These are phyloP conservation scores for Cercospora janseana DNA, from an alignment of 2,329 filamentous ascomycete genomes.

Conservation along the genomic window DNA sequence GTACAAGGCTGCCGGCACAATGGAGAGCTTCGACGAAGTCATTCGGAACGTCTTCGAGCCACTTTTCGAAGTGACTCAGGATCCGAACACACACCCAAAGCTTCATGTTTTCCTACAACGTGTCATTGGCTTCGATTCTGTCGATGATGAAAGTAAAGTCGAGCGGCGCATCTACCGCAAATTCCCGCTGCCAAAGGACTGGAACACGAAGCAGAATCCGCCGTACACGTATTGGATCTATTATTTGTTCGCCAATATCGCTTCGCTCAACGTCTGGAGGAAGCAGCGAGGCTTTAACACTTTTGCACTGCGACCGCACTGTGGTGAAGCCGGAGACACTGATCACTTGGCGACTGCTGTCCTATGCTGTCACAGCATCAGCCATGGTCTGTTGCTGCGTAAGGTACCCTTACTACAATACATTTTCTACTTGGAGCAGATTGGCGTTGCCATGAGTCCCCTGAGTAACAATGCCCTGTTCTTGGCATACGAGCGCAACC, in stretches of 20 bases:
- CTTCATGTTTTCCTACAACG: conserved; percentile 91
- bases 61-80: conserved; percentile 87
- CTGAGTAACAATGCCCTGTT: conserved; percentile 97
- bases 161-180: conserved; percentile 94
- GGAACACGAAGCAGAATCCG: conserved; percentile 91
- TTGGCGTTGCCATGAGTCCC: conserved; percentile 98
- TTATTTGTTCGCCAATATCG: conserved; percentile 91
- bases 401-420: conserved; percentile 96
- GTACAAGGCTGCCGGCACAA: conserved; percentile 83
- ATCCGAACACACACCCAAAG: conserved; percentile 84
- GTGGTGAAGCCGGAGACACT: conserved; percentile 93
- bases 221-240: conserved; percentile 99
- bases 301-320: conserved; percentile 87
- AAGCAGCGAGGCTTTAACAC: conserved; percentile 94
- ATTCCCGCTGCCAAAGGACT: conserved; percentile 84
- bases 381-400: conserved; percentile 84
- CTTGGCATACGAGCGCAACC: conserved; percentile 93
- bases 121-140: conserved; percentile 94
- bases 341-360: conserved; percentile 92
- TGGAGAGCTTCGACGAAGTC: conserved; percentile 87
- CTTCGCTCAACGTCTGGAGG: conserved; percentile 87
- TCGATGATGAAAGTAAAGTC: conserved; percentile 96
- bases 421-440: conserved; percentile 96
- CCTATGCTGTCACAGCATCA: conserved; percentile 93
- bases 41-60: conserved; percentile 90